Percentiles rank a stretch among this genome's conserved stretches.
Conservation (phyloP, 495 filamentous ascomycete species). For the Daldinia loculata region DNA sequence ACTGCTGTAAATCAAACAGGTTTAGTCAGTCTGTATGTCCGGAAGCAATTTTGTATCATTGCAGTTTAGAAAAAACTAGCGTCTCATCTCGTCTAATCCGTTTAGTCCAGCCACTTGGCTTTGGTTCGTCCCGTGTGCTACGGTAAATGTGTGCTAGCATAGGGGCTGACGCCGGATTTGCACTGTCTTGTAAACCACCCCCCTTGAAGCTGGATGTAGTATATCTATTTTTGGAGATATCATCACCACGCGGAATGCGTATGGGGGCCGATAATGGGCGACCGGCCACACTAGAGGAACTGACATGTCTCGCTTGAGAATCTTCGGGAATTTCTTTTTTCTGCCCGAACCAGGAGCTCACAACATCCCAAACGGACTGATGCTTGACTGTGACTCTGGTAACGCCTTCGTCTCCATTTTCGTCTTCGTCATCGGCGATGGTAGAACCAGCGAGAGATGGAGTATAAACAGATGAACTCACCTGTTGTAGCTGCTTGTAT, state of each 20-base stretch:
- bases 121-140: not conserved
- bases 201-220: conserved; percentile 4
- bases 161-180: not conserved
- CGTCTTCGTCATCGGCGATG: conserved; percentile 26
- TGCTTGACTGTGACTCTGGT: conserved; percentile 27
- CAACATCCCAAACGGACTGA: conserved; percentile 35
- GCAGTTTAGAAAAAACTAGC: not conserved
- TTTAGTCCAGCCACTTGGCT: conserved; percentile 23
- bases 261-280: conserved; percentile 15
- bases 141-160: not conserved
- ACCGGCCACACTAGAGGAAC: conserved; percentile 18
- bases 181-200: not conserved
- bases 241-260: not conserved
- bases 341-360: conserved; percentile 28
- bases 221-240: not conserved
- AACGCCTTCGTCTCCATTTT: conserved; percentile 32
- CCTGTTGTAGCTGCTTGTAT: conserved; percentile 58
- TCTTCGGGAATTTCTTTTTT: conserved; percentile 14
- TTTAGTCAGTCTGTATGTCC: conserved; percentile 18
- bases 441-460: not conserved
- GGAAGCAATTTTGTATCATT: not conserved
- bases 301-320: conserved; percentile 21
- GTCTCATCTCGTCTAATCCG: not conserved
- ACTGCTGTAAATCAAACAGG: conserved; percentile 49
- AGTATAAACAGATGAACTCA: conserved; percentile 43